Percentiles rank a stretch among this genome's conserved stretches.
phyloP scores from a whole-genome alignment of 2,329 filamentous ascomycete genomes.

The Didymella segeticola region DNA sequence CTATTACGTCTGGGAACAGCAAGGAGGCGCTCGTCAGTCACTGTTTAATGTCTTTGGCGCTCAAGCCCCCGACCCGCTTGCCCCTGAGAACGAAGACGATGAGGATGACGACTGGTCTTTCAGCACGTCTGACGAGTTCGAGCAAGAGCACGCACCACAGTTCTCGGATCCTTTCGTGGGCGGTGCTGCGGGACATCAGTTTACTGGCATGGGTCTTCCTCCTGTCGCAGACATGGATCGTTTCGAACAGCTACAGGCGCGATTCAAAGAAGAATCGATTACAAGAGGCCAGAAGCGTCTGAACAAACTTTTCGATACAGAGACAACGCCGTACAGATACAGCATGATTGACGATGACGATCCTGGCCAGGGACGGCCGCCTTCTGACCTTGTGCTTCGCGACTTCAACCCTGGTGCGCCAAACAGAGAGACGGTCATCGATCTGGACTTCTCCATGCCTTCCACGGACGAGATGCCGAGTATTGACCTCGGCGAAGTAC shows the following conservation, averaged over 20 bases:
- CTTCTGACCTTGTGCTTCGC: conserved; percentile 64
- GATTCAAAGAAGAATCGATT: conserved; percentile 64
- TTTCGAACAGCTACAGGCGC: conserved; percentile 52
- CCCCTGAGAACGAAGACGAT: conserved; percentile 49
- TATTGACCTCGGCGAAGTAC: conserved; percentile 57
- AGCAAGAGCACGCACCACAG: conserved; percentile 51
- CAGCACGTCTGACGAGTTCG: conserved; percentile 68
- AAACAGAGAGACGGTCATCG: conserved; percentile 61
- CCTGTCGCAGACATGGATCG: conserved; percentile 40
- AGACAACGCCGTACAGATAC: conserved; percentile 64
- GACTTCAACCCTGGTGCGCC: conserved; percentile 51
- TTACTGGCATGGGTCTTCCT: conserved; percentile 48
- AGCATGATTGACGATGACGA: conserved; percentile 58
- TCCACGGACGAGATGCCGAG: conserved; percentile 43
- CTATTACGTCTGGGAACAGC: conserved; percentile 77
- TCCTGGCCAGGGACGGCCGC: conserved; percentile 49
- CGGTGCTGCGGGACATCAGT: conserved; percentile 25
- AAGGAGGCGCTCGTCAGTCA: conserved; percentile 73
- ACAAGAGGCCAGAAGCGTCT: conserved; percentile 63
- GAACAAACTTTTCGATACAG: conserved; percentile 64
- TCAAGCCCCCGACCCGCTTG: conserved; percentile 60
- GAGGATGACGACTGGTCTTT: conserved; percentile 68
- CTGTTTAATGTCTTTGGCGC: conserved; percentile 67
- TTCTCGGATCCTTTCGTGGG: conserved; percentile 56
- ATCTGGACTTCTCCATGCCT: conserved; percentile 62